Conservation (phyloP, 2,329 filamentous ascomycete species). For the Aspergillus tamarii region DNA sequence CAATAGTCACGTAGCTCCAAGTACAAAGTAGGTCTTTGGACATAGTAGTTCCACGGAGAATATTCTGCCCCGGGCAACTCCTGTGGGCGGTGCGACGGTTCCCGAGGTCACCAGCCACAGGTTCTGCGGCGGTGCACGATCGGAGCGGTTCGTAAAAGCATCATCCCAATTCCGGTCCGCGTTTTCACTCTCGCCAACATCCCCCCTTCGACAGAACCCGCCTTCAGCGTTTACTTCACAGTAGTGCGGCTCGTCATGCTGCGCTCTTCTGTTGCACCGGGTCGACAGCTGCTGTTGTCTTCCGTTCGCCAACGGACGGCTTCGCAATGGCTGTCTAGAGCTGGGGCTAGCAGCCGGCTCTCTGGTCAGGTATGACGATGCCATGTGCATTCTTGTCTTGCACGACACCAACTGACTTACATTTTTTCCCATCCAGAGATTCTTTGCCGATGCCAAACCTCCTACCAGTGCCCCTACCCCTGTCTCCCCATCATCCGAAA, state of each 20-base stretch:
- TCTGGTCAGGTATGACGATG: slow-evolving; percentile 44
- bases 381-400: slow-evolving; percentile 28
- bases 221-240: slow-evolving; percentile 32
- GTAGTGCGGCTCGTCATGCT: slow-evolving; percentile 57
- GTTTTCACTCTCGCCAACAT: slow-evolving; percentile 36
- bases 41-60: not conserved
- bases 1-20: not conserved
- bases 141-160: slow-evolving; percentile 45
- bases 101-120: slow-evolving; percentile 30
- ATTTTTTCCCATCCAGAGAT: slow-evolving; percentile 43
- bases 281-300: slow-evolving; percentile 47
- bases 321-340: slow-evolving; percentile 49
- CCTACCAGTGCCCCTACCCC: slow-evolving; percentile 44
- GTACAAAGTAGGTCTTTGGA: not conserved
- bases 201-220: slow-evolving; percentile 27
- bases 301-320: slow-evolving; percentile 40
- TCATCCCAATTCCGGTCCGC: slow-evolving; percentile 35
- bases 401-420: slow-evolving; percentile 30
- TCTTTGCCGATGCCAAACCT: slow-evolving; percentile 54
- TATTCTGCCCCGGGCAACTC: not conserved
- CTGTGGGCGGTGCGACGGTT: slow-evolving; percentile 18
- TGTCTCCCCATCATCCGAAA: slow-evolving; percentile 47
- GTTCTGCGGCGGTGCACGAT: slow-evolving; percentile 32
- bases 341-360: slow-evolving; percentile 41
- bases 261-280: slow-evolving; percentile 56